A percentile compares a stretch with the other conserved stretches of the same genome.
Evolutionary conservation across 495 filamentous ascomycete species (phyloP).

Genomic region (Chaetomidium leptoderma): DNA sequence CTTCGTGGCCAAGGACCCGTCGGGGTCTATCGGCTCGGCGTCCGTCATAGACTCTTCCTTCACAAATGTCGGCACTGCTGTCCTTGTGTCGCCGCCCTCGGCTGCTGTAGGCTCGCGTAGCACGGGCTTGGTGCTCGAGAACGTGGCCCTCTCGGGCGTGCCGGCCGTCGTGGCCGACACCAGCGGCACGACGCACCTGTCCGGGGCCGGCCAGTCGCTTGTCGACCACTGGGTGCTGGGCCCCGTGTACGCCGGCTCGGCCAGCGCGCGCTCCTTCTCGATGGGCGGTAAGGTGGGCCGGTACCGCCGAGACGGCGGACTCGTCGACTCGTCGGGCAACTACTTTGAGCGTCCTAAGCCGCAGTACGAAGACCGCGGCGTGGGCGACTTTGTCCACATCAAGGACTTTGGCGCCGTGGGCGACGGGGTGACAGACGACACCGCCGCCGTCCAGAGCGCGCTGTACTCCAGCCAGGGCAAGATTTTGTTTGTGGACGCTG

Average conservation of each 20-base stretch:
- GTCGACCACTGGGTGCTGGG: slow-evolving; percentile 11
- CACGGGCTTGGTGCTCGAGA: slow-evolving; percentile 69
- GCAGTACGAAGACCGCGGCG: slow-evolving; percentile 52
- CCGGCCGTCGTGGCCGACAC: slow-evolving; percentile 49
- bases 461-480: slow-evolving; percentile 40
- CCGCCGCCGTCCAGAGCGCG: slow-evolving; percentile 59
- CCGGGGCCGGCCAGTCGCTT: neutral
- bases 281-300: slow-evolving; percentile 53
- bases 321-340: slow-evolving; percentile 38
- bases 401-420: slow-evolving; percentile 60
- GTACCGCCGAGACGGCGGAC: neutral
- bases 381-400: slow-evolving; percentile 7
- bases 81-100: slow-evolving; percentile 52
- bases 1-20: slow-evolving; percentile 47
- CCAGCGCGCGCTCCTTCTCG: slow-evolving; percentile 64
- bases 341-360: slow-evolving; percentile 62
- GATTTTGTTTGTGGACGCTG: slow-evolving; percentile 27
- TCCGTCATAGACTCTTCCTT: slow-evolving; percentile 71
- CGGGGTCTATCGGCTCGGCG: slow-evolving; percentile 57
- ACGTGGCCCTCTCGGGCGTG: slow-evolving; percentile 56
- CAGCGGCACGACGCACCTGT: slow-evolving; percentile 42
- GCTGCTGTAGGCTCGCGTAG: slow-evolving; percentile 54
- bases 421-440: slow-evolving; percentile 66
- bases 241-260: slow-evolving; percentile 7
- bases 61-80: slow-evolving; percentile 52